Percentiles rank a stretch among this genome's conserved stretches.
Conservation (phyloP, 495 filamentous ascomycete genomes). For the Evernia prunastri region DNA sequence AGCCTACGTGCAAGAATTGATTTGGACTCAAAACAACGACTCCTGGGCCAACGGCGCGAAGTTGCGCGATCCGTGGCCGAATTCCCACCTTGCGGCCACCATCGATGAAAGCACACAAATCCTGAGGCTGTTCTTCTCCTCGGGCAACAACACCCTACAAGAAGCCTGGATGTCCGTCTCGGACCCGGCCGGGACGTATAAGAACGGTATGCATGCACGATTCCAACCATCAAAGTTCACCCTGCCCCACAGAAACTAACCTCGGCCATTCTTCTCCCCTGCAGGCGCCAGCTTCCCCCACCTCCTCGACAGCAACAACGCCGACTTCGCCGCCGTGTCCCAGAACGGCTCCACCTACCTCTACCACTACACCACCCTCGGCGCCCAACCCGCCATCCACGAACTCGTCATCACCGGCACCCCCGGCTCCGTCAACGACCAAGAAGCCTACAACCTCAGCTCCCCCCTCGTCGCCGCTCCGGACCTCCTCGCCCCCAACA, state of each 20-base stretch:
- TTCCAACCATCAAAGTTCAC: too few species aligned
- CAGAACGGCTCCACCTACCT: constrained; percentile 21
- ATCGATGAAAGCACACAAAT: constrained; percentile 21
- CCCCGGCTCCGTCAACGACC: constrained; percentile 16
- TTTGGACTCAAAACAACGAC: constrained; percentile 26
- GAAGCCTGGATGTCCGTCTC: constrained; percentile 18
- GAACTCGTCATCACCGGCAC: constrained; percentile 22
- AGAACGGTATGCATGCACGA: constrained; percentile 9
- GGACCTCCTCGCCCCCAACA: not conserved
- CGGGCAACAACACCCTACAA: constrained; percentile 18
- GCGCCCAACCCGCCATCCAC: constrained; percentile 15
- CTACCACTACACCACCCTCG: constrained; percentile 21
- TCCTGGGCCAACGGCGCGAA: constrained; percentile 19
- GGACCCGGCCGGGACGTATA: constrained; percentile 13
- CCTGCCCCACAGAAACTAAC: not conserved
- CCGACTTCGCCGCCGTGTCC: constrained; percentile 23
- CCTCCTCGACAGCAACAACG: constrained; percentile 19
- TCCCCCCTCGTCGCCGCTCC: constrained; percentile 21
- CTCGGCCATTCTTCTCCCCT: not conserved
- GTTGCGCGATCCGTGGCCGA: constrained; percentile 14
- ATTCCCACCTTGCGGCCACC: constrained; percentile 20
- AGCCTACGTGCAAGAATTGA: constrained; percentile 24
- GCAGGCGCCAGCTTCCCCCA: constrained; percentile 19
- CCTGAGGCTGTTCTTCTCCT: constrained; percentile 21
- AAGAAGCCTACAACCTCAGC: constrained; percentile 25